Evolutionary conservation across 2,329 filamentous ascomycete genomes (phyloP), one percentile per base, ranked within the genome.

Genomic region (Thelonectria discophora): DNA sequence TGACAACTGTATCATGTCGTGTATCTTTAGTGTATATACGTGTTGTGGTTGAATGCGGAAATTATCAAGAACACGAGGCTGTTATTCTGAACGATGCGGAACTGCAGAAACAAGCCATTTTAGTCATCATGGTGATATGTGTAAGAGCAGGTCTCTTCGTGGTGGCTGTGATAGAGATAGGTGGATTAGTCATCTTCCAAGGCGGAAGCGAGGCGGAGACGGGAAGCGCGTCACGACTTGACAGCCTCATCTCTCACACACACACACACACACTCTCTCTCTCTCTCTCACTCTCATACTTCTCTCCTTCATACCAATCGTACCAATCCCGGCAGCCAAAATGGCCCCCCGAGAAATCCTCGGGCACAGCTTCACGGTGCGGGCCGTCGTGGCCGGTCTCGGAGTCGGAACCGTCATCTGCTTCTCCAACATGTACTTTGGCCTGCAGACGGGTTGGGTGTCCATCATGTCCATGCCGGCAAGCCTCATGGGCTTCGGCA

Each of bases 371-470:
- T 97, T 99, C 79, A 98, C 95, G 0, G 60, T 90, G 24, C 90
- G 95, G 58, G 93, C 93, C 52, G 84, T 98, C 40, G 74, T 88
- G 5, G 92, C 92, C 27, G 95, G 95, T 15, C 82, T 97, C 6
- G 80, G 86, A 3, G 95, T 99, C 65, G 95, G 95, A 42, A 87
- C 95, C 5, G 82, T 98, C 57, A 97, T 98, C 72, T 95, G 92
- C 74, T 97, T 97, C 76, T 96, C 92, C 54, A 99, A 99, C 75
- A 97, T 96, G 82, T 99, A 98, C 77, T 99, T 99, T 75, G 95
- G 95, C n/a, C 82, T 99, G 32, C 95, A 98, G 79, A 96, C 92
- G 27, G 81, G 82, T 65, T 85, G 82, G 82, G 81, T 87, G 45
- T 87, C 89, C 72, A 92, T 92, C 68, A 98, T 99, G 95, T 92